Conservation (phyloP, 106 monocot genomes). For the Dactylorhiza incarnata region DNA sequence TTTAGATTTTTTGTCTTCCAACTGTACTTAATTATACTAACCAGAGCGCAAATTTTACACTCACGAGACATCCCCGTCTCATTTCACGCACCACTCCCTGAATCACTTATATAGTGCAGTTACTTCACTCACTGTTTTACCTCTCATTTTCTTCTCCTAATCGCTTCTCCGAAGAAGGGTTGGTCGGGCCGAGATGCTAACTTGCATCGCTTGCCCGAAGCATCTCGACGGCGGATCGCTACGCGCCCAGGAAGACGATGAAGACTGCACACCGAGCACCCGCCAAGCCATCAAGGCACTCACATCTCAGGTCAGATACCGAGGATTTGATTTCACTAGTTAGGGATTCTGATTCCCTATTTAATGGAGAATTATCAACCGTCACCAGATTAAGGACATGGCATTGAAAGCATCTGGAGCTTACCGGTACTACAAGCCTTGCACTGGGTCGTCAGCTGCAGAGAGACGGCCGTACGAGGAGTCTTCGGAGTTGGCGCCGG, state of each 20-base stretch:
- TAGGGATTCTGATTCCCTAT: not conserved
- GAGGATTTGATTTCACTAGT: not conserved
- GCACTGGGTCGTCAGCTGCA: conserved; percentile 24
- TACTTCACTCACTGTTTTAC: too few relatives aligned
- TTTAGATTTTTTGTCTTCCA: too few relatives aligned
- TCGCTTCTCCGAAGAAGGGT: too few relatives aligned
- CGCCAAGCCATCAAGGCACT: conserved; percentile 62
- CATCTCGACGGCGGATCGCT: conserved; percentile 38
- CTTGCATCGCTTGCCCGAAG: conserved; percentile 86
- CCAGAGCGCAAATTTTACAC: too few relatives aligned
- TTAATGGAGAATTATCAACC: not conserved
- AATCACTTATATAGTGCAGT: too few relatives aligned
- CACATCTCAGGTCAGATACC: conserved; percentile 54
- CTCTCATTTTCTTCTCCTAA: too few relatives aligned
- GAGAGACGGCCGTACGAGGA: conserved; percentile 25
- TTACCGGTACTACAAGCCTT: conserved; percentile 80
- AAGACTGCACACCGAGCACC: conserved; percentile 42
- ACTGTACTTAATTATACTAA: too few relatives aligned
- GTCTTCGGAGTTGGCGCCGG: conserved; percentile 34
- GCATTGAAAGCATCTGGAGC: conserved; percentile 81
- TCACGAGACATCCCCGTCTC: too few relatives aligned
- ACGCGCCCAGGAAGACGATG: conserved; percentile 28
- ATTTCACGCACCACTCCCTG: too few relatives aligned
- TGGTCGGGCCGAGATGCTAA: conserved; percentile 44
- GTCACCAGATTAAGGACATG: conserved; percentile 75